Evolutionary conservation across 2,329 filamentous ascomycete genomes (phyloP).

Genomic region (Colletotrichum sp.): DNA sequence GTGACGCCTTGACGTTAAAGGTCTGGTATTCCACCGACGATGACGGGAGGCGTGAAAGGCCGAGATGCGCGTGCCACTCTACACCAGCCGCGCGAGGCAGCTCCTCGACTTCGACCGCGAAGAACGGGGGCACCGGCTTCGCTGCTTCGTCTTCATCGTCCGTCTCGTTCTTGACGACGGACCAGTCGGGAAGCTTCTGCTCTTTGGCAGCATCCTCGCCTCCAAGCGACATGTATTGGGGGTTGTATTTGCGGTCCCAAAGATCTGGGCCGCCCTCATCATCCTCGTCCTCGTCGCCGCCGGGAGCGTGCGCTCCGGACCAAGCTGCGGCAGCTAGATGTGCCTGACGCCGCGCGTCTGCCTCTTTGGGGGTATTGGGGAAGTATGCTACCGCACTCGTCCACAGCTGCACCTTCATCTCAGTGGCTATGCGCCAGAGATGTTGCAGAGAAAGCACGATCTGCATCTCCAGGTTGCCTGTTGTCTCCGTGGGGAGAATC

Average conservation of each 20-base stretch:
- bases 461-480: constrained; percentile 58
- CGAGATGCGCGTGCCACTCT: constrained; percentile 82
- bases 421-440: constrained; percentile 80
- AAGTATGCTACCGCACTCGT: constrained; percentile 79
- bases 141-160: constrained; percentile 11
- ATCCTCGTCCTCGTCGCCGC: constrained; percentile 54
- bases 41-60: constrained; percentile 46
- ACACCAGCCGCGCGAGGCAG: constrained; percentile 77
- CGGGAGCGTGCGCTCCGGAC: constrained; percentile 38
- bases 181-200: constrained; percentile 56
- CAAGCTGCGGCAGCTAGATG: constrained; percentile 52
- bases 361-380: constrained; percentile 39
- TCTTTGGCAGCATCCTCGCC: constrained; percentile 23
- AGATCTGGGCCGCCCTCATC: constrained; percentile 62
- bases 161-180: constrained; percentile 42
- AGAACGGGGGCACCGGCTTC: constrained; percentile 65
- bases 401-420: constrained; percentile 78
- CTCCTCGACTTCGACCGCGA: constrained; percentile 76
- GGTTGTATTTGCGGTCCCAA: constrained; percentile 71
- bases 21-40: constrained; percentile 11
- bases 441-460: constrained; percentile 83
- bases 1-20: not conserved
- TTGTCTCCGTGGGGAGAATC: constrained; percentile 53
- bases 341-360: constrained; percentile 39
- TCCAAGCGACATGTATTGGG: constrained; percentile 49